Evolutionary conservation across 208 protist species (phyloP), one percentile per base, ranked within the genome.

Genomic region (Tetramitus jugosus): DNA sequence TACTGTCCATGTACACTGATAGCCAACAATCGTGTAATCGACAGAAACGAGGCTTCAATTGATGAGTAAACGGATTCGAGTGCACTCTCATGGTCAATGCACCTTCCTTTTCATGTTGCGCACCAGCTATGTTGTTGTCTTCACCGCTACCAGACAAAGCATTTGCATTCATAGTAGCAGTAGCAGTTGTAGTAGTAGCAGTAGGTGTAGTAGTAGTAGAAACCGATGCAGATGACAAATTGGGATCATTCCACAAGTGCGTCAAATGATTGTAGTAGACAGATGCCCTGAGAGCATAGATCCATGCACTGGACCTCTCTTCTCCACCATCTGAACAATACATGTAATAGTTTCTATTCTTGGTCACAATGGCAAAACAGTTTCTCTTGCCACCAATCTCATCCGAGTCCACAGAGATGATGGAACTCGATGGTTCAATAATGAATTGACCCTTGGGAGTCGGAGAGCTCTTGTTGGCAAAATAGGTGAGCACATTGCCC

Each of bases 361-460:
- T 71, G 26, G 65, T 49, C 3, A 71, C 65, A 46, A 71, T 46
- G 20, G 65, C 65, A 49, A 71, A 71, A 71, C 65, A 71, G 31
- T 71, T 71, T n/a, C 49, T 71, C 31, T 71, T 71, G 26, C 40
- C 65, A n/a, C n/a, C n/a, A 29, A 71, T 49, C 49, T 71, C 39
- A 49, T 49, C 14, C 49, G 43, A 35, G 49, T 71, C 65, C 0
- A 71, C 65, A 71, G 49, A 71, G 39, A 71, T 71, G 35, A 71
- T 29, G 2, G 49, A 35, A 42, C 39, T 49, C 20, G 43, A 35
- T 10, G 35, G 3, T 33, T 71, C 65, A 49, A 71, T 71, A 29
- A 49, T 49, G 17, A 42, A 8, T 49, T 29, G 29, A 40, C 65
- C 65, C 20, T 17, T 29, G 4, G 65, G 65, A 33, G 43, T 49